Evolutionary conservation across 2,329 filamentous ascomycete species (phyloP).

Genomic region (Penicillium griseofulvum): DNA sequence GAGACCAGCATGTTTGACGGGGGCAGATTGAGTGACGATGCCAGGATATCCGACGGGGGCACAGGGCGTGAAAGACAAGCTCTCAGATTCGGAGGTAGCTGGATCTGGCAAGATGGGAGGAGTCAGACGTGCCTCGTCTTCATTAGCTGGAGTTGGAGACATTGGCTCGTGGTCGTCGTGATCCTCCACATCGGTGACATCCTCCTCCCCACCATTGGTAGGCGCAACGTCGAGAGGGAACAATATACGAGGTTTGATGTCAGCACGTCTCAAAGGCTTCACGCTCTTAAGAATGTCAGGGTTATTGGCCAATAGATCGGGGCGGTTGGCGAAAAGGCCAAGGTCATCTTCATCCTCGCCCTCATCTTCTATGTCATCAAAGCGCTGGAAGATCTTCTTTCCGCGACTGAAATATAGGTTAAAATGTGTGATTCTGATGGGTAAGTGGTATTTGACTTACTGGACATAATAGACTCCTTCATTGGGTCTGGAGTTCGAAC

Average conservation of each 20-base stretch:
- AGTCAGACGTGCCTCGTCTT: neutral
- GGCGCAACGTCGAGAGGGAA: slow-evolving; percentile 46
- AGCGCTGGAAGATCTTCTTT: slow-evolving; percentile 59
- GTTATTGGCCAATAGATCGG: slow-evolving; percentile 36
- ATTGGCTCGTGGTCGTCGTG: slow-evolving; percentile 38
- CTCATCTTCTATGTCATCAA: slow-evolving; percentile 43
- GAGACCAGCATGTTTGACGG: too few species aligned
- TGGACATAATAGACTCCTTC: slow-evolving; percentile 3
- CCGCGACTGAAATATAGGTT: slow-evolving; percentile 51
- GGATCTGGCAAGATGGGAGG: slow-evolving; percentile 6
- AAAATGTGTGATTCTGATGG: slow-evolving; percentile 20
- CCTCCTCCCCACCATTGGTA: slow-evolving; percentile 48
- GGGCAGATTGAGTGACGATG: too few species aligned
- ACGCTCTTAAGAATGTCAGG: slow-evolving; percentile 27
- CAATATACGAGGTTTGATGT: slow-evolving; percentile 60
- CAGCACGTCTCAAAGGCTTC: slow-evolving; percentile 56
- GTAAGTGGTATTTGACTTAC: slow-evolving; percentile 28
- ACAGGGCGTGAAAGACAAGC: neutral
- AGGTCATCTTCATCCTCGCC: slow-evolving; percentile 45
- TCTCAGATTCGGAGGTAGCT: neutral
- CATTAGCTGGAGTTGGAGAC: slow-evolving; percentile 8
- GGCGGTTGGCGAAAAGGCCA: slow-evolving; percentile 42
- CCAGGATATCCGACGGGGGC: neutral
- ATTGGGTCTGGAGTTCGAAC: neutral
- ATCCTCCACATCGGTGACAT: slow-evolving; percentile 55